Conservation (phyloP, 2,329 filamentous ascomycete genomes). For the Cyphellophora europaea region DNA sequence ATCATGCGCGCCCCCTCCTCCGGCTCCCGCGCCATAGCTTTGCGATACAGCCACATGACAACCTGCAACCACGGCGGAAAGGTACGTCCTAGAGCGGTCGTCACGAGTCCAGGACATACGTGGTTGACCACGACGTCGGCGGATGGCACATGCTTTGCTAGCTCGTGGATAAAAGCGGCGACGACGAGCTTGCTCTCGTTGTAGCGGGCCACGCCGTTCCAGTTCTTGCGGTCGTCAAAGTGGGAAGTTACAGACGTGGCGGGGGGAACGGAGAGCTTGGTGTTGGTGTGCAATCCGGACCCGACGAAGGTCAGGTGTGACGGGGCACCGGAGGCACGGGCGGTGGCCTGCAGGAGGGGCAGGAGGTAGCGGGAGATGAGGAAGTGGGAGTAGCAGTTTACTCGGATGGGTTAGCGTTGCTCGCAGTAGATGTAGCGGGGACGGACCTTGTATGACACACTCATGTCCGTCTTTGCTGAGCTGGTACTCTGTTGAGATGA, state of each 20-base stretch:
- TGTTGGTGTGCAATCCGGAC: not conserved
- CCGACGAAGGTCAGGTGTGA: not conserved
- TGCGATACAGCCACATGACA: not conserved
- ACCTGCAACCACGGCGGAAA: not conserved
- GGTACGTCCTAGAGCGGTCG: slow-evolving; percentile 4
- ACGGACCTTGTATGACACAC: not conserved
- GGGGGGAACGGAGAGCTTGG: not conserved
- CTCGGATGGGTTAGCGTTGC: not conserved
- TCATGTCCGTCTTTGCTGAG: not conserved
- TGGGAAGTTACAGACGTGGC: not conserved
- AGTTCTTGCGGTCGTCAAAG: slow-evolving; percentile 24
- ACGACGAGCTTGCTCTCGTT: slow-evolving; percentile 24
- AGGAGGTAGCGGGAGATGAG: not conserved
- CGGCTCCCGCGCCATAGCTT: not conserved
- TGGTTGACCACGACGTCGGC: slow-evolving; percentile 38
- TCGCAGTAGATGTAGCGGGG: not conserved
- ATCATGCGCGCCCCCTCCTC: not conserved
- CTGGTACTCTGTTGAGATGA: not conserved
- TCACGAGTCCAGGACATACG: slow-evolving; percentile 36
- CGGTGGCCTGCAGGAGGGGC: not conserved
- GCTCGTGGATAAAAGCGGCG: slow-evolving; percentile 27
- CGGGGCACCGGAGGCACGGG: not conserved
- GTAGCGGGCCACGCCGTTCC: slow-evolving; percentile 18
- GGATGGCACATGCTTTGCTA: slow-evolving; percentile 28
- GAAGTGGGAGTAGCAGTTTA: not conserved